Evolutionary conservation across 805 yeast species (phyloP), one percentile per base, ranked within the genome.

Genomic region (Lipomyces orientalis): DNA sequence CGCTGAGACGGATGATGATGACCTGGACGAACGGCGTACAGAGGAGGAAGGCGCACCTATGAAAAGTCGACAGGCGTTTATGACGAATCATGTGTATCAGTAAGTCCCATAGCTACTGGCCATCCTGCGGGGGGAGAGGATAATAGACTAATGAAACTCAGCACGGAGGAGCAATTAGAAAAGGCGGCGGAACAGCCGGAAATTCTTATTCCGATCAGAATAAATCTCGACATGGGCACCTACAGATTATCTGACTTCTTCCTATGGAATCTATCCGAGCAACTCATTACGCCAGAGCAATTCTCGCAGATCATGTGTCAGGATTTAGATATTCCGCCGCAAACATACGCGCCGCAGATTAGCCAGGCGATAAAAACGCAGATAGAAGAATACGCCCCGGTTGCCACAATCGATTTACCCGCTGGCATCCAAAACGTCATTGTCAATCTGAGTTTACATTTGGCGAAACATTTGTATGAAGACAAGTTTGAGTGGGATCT

Each of bases 401-500:
- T 87, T 1, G 87, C 90, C 0, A 80, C 86, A 12, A 84, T 90
- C 39, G 87, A 87, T 62, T 82, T 92, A 34, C 94, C 75, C 9
- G 60, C 64, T n/a, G 83, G 84, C 56, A 88, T 86, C 63, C 79
- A 88, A 35, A 95, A 90, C 74, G 97, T 90, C 1, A 84, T 95
- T 2, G 84, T 95, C 46, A 90, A 92, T 71, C 79, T 95, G 51
- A 88, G 94, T 16, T 90, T 95, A 60, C 91, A 90, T 75, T 80
- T 95, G 69, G 92, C 93, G 71, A 90, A 90, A 76, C 88, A 88
- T 73, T 83, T 93, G 54, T 93, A 88, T 74, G 97, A 93, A 73
- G 99, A 95, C 78, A 90, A 90, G 76, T 89, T 95, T 71, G 98
- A 95, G 79, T 94, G 98, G 98, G 96, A 95, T 75, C 81, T 95